These are phyloP conservation scores for Hibiscus trionum DNA, from an alignment of 345 rosid species.

Conservation along the genomic window DNA sequence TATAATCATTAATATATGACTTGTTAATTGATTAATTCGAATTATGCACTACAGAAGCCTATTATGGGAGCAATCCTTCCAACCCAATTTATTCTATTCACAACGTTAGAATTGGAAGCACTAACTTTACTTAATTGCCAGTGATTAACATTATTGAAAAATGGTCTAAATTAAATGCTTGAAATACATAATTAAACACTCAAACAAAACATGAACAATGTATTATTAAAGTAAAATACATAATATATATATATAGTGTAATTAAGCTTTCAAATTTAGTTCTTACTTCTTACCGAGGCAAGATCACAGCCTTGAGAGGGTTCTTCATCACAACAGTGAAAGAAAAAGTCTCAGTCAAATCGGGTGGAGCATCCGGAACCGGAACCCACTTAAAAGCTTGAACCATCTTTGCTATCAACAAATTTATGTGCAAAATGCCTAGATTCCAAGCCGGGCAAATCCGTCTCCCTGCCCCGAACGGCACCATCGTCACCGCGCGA, in stretches of 20 bases:
- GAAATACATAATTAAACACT: not conserved
- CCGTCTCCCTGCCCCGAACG: constrained; percentile 88
- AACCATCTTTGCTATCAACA: constrained; percentile 86
- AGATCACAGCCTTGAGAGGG: constrained; percentile 59
- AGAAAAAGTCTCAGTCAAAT: constrained; percentile 75
- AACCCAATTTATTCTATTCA: no score
- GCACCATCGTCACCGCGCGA: constrained; percentile 66
- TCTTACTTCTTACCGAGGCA: constrained; percentile 36
- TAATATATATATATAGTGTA: not conserved
- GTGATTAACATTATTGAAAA: constrained; percentile 5
- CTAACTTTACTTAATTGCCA: no score
- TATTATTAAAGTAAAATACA: not conserved
- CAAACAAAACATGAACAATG: not conserved
- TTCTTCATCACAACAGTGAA: constrained; percentile 92
- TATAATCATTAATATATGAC: no score
- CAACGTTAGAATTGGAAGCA: no score
- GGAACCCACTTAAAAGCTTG: constrained; percentile 73
- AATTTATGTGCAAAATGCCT: constrained; percentile 56
- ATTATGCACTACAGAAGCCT: no score
- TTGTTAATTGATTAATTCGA: no score
- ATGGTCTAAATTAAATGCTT: not conserved
- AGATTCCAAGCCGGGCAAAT: constrained; percentile 88
- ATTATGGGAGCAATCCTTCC: no score
- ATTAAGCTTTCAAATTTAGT: not conserved
- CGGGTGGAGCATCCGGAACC: constrained; percentile 53